A percentile compares a stretch with the other conserved stretches of the same genome.
Conservation (phyloP, 139 green algal genomes). For the Mesotaenium endlicherianum region DNA sequence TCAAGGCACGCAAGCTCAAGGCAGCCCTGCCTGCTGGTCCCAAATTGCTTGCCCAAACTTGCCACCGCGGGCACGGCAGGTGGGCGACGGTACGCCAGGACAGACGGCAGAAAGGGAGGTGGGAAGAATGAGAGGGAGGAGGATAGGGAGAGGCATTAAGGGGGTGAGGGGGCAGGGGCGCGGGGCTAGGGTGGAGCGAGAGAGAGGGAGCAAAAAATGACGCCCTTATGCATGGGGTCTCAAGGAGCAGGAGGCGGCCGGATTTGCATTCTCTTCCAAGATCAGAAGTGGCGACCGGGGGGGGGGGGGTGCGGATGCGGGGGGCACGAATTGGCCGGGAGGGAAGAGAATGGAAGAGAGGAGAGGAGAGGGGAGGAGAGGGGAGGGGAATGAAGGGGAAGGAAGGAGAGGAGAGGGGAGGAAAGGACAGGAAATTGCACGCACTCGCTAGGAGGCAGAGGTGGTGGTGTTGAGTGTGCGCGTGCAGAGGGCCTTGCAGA, state of each 20-base stretch:
- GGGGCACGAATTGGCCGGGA: neutral
- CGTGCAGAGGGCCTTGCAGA: neutral
- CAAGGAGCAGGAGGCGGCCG: neutral
- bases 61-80: too few species aligned
- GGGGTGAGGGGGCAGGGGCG: neutral
- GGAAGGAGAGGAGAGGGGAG: neutral
- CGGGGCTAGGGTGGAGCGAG: neutral
- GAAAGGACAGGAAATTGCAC: neutral
- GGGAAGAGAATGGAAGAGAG: neutral
- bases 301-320: neutral
- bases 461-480: neutral
- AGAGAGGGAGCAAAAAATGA: neutral
- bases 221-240: neutral
- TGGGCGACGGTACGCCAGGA: too few species aligned
- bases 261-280: neutral
- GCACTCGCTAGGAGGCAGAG: neutral
- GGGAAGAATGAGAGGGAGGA: neutral
- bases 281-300: neutral
- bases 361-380: neutral
- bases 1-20: too few species aligned
- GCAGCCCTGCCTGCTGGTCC: too few species aligned
- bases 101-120: too few species aligned
- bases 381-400: neutral
- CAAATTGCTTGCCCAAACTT: too few species aligned
- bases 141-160: neutral